Conservation (phyloP, 495 filamentous ascomycete species). For the Penicillium crystallinum region DNA sequence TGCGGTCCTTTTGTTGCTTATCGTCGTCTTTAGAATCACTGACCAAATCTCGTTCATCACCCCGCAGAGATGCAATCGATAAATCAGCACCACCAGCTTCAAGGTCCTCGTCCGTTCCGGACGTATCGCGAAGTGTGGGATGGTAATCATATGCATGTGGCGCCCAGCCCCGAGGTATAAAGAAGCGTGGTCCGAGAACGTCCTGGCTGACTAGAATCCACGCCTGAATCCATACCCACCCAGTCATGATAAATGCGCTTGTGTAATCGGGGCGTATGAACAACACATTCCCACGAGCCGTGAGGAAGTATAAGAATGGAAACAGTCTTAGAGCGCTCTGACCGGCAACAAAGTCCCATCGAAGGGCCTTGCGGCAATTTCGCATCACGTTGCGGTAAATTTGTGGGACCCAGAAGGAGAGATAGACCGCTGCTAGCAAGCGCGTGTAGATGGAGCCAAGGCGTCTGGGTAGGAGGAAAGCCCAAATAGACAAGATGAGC, state of each 20-base stretch:
- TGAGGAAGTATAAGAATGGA: slow-evolving; percentile 80
- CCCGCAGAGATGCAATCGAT: slow-evolving; percentile 59
- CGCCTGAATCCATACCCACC: slow-evolving; percentile 93
- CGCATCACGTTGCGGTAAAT: slow-evolving; percentile 85
- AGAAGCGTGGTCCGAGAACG: slow-evolving; percentile 78
- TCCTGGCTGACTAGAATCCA: slow-evolving; percentile 73
- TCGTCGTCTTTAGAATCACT: slow-evolving; percentile 37
- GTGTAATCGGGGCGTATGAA: slow-evolving; percentile 66
- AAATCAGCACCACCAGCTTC: slow-evolving; percentile 63
- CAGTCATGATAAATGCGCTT: slow-evolving; percentile 56
- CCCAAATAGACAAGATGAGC: slow-evolving; percentile 70
- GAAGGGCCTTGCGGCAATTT: slow-evolving; percentile 82
- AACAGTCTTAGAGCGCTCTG: slow-evolving; percentile 70
- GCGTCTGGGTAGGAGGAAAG: slow-evolving; percentile 66
- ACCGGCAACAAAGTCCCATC: slow-evolving; percentile 83
- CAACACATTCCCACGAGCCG: slow-evolving; percentile 66
- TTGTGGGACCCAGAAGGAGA: slow-evolving; percentile 90
- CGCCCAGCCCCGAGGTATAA: slow-evolving; percentile 63
- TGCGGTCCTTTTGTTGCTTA: slow-evolving; percentile 39
- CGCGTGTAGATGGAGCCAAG: slow-evolving; percentile 68
- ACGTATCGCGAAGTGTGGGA: slow-evolving; percentile 69
- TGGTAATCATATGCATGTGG: slow-evolving; percentile 94
- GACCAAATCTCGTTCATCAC: slow-evolving; percentile 38
- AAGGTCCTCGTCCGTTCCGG: slow-evolving; percentile 51
- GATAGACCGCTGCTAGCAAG: slow-evolving; percentile 60